Conservation (phyloP, 495 filamentous ascomycete species). For the Neurospora cerealis region DNA sequence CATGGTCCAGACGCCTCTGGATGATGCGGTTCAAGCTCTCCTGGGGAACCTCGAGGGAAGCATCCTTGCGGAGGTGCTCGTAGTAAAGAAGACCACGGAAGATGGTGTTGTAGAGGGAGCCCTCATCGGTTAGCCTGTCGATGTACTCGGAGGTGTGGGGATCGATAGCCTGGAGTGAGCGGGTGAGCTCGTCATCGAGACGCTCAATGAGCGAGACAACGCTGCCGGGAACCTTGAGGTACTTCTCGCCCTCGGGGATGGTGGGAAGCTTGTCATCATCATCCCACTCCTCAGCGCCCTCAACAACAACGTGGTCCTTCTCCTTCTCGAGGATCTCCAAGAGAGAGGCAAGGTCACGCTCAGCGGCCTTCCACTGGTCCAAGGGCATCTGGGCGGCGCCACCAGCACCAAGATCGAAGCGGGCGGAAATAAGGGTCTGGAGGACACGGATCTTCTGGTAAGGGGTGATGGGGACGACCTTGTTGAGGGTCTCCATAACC, state of each 20-base stretch:
- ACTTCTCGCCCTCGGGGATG: constrained; percentile 56
- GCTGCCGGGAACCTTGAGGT: constrained; percentile 83
- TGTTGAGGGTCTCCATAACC: constrained; percentile 91
- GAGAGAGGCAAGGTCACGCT: constrained; percentile 69
- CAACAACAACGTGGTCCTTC: constrained; percentile 69
- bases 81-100: constrained; percentile 79
- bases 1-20: constrained; percentile 88
- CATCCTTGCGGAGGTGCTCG: constrained; percentile 62
- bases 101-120: constrained; percentile 83
- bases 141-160: constrained; percentile 99
- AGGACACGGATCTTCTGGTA: constrained; percentile 95
- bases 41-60: constrained; percentile 63
- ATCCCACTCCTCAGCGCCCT: constrained; percentile 95
- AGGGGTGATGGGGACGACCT: constrained; percentile 67
- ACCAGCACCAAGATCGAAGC: constrained; percentile 85
- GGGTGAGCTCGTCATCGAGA: constrained; percentile 93
- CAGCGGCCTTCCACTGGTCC: constrained; percentile 94
- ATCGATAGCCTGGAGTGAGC: constrained; percentile 92
- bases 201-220: constrained; percentile 91
- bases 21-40: constrained; percentile 83
- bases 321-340: constrained; percentile 71
- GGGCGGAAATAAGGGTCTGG: constrained; percentile 81
- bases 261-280: constrained; percentile 89
- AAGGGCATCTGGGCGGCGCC: constrained; percentile 77
- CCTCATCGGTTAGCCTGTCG: constrained; percentile 84